Conservation (phyloP, 1,284 basidiomycete genomes). For the Tilletia indica region DNA sequence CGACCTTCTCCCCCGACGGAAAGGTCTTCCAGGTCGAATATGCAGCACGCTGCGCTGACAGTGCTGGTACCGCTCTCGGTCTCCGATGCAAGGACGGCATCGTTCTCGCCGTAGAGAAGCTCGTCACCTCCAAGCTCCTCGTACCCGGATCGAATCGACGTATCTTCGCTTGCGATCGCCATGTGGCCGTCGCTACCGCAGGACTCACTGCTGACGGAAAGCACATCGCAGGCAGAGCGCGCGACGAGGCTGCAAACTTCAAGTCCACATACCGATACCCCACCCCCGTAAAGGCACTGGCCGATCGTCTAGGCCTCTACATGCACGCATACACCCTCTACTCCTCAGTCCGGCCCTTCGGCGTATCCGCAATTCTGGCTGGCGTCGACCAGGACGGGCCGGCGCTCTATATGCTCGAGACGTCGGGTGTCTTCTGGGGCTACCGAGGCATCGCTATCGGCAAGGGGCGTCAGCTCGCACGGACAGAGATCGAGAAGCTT, state of each 20-base stretch:
- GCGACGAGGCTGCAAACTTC: constrained; percentile 78
- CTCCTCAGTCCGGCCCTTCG: constrained; percentile 95
- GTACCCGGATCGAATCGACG: constrained; percentile 89
- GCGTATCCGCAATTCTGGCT: constrained; percentile 86
- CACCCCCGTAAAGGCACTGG: constrained; percentile 76
- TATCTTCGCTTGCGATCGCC: constrained; percentile 88
- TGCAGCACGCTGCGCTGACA: constrained; percentile 96
- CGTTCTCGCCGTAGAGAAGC: constrained; percentile 92
- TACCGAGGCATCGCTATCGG: constrained; percentile 70
- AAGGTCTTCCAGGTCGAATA: constrained; percentile 98
- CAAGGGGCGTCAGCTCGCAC: constrained; percentile 93
- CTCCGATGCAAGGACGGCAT: constrained; percentile 90
- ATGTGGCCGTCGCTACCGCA: constrained; percentile 85
- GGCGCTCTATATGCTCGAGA: constrained; percentile 85
- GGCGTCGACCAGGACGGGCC: constrained; percentile 80
- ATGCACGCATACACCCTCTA: constrained; percentile 96
- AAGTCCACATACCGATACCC: constrained; percentile 75
- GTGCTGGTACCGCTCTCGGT: constrained; percentile 76
- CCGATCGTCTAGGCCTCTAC: constrained; percentile 81
- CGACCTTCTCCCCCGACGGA: constrained; percentile 97
- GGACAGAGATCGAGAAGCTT: constrained; percentile 97
- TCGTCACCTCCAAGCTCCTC: constrained; percentile 94
- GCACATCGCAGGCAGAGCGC: constrained; percentile 78
- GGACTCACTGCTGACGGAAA: constrained; percentile 92
- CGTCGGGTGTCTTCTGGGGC: constrained; percentile 84